Evolutionary conservation across 2,329 filamentous ascomycete species (phyloP), one percentile per base, ranked within the genome.

Genomic region (Biscogniauxia marginata): DNA sequence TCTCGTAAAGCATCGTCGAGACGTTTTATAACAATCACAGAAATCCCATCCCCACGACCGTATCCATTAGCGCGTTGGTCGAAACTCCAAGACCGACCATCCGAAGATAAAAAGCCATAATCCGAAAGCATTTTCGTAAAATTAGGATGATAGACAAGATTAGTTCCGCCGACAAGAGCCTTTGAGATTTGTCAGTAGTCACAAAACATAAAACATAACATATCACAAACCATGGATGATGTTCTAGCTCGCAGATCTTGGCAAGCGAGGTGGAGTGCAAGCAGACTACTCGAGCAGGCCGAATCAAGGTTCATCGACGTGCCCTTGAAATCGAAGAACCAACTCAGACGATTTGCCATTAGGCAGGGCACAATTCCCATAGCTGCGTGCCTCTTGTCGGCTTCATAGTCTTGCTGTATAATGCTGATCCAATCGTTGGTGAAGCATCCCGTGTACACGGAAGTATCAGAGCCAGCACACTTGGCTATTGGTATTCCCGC

Each of bases 1-100:
- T 74, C 65, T 18, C 43, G 65, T 2, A 84, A 50, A 0, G 83
- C 84, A 0, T 71, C 64, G 4, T 65, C 66, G 0, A 84, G 64
- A 0, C 63, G 69, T 62, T 85, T 85, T 0, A 86, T 55, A 0
- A 84, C 66, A 0, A 85, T 54, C 0, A 71, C 66, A 0, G 73
- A 77, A n/a, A 81, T 65, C 0, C 80, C 81, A 46, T 85, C 83
- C 11, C 77, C 79, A 1, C 77, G 75, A 25, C 67, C 77, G 30
- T 63, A 63, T 9, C 61, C 61, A 30, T 63, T 57, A 7, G 61
- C 57, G 5, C 57, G 49, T 3, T 44, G 6, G 30, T 61, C 61
- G 19, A 59, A 63, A 18, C 44, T 53, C 18, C 50, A 54, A n/a
- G 24, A 55, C 13, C 45, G 30, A 11, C 52, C 39, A 21, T 57